Evolutionary conservation across 495 filamentous ascomycete species (phyloP).

Genomic region (Penicillium coffeae): DNA sequence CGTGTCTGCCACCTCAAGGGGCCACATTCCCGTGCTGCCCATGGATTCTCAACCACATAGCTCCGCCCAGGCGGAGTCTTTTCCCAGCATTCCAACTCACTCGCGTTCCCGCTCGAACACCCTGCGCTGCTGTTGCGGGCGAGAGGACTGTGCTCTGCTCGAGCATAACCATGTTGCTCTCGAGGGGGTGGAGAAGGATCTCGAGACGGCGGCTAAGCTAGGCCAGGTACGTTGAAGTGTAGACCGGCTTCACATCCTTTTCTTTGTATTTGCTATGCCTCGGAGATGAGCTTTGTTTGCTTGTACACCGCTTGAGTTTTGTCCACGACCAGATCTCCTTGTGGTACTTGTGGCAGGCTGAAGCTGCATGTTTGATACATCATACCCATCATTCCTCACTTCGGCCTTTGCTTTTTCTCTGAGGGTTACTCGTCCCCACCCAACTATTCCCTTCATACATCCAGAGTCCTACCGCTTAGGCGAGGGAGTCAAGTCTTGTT

Average conservation of each 20-base stretch:
- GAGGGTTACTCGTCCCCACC: not conserved
- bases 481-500: too few relatives aligned
- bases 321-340: too few relatives aligned
- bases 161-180: conserved; percentile 74
- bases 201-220: conserved; percentile 75
- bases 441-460: not conserved
- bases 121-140: conserved; percentile 78
- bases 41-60: conserved; percentile 36
- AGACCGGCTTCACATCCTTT: not conserved
- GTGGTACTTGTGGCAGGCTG: conserved; percentile 8
- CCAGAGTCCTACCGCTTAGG: too few relatives aligned
- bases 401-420: not conserved
- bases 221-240: conserved; percentile 65
- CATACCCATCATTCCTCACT: conserved; percentile 17
- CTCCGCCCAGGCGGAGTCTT: conserved; percentile 16
- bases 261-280: conserved; percentile 1
- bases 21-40: conserved; percentile 23
- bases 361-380: conserved; percentile 24
- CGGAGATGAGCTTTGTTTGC: not conserved
- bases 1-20: conserved; percentile 15
- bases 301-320: conserved; percentile 1
- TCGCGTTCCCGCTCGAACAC: conserved; percentile 22
- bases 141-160: conserved; percentile 71
- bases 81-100: conserved; percentile 40
- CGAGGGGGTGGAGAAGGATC: conserved; percentile 78